Evolutionary conservation across 2,329 filamentous ascomycete genomes (phyloP), one percentile per base, ranked within the genome.

Genomic region (Chrysoporthe deuterocubensis): DNA sequence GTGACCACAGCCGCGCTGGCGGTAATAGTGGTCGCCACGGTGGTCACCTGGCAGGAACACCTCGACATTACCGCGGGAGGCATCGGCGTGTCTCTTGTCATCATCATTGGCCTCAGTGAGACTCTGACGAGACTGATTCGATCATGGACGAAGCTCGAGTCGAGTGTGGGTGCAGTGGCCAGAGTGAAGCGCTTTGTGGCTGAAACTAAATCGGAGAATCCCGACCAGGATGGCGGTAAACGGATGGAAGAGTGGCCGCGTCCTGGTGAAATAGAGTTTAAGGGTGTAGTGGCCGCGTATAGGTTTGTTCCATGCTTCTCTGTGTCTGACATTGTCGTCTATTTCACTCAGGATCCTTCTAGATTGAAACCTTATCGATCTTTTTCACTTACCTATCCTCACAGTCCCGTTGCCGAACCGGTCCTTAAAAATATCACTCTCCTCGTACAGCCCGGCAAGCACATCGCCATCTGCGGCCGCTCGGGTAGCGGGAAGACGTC

Each of bases 121-220:
- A 40, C 26, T 67, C 4, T 66, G 60, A 3, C 62, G 65, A 11
- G 84, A 83, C 74, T 79, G 0, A 67, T 77, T 11, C 79, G 79
- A 21, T 82, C 80, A 58, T 89, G 86, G 85, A 88, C 86, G 0
- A 80, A 81, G 54, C 76, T 89, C 18, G 87, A 89, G 71, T 89
- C 85, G 0, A 81, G 83, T 48, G 82, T 89, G 57, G 87, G 87
- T 8, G 85, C 85, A 11, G 81, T 89, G 9, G 79, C 82, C 4
- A 80, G 87, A 32, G 80, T 88, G 69, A 85, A 84, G 73, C 79
- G 80, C n/a, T 88, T 88, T 69, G 80, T 79, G 1, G 77, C 79
- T 71, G 78, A 85, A 59, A 75, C 75, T 57, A 73, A 64, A 71
- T 2, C 78, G 79, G 71, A 71, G 76, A n/a, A 64, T 70, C 0